Conservation (phyloP, 2,329 filamentous ascomycete species). For the Trichoderma sp. region DNA sequence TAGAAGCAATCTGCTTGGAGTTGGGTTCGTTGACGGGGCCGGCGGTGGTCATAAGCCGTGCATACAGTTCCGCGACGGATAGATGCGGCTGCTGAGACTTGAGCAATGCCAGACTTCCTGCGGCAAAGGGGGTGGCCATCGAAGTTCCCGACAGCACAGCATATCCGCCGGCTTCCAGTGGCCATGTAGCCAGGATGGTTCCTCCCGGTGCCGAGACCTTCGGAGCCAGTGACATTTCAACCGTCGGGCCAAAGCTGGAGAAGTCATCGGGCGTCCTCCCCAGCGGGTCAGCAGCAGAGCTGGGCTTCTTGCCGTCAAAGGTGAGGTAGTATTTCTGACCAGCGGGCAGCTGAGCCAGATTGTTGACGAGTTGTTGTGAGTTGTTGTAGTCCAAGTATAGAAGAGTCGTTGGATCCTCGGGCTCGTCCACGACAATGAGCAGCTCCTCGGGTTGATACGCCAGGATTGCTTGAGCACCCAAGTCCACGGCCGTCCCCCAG, state of each 20-base stretch:
- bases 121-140: conserved; percentile 48
- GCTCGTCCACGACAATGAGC: not conserved
- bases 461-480: not conserved
- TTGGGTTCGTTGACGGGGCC: not conserved
- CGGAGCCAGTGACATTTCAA: conserved; percentile 44
- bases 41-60: not conserved
- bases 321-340: not conserved
- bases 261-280: not conserved
- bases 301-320: not conserved
- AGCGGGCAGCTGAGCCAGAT: not conserved
- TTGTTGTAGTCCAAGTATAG: not conserved
- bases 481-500: not conserved
- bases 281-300: not conserved
- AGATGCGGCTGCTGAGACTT: conserved; percentile 11
- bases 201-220: conserved; percentile 43
- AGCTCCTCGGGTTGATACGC: not conserved
- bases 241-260: conserved; percentile 44
- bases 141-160: conserved; percentile 49
- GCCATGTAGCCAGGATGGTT: conserved; percentile 49
- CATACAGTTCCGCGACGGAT: not conserved
- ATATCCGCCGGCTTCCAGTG: conserved; percentile 39
- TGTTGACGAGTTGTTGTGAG: not conserved
- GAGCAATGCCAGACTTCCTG: conserved; percentile 42
- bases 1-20: not conserved
- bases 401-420: not conserved